Evolutionary conservation across 495 filamentous ascomycete genomes (phyloP).

Genomic region (Trichoderma reesei): DNA sequence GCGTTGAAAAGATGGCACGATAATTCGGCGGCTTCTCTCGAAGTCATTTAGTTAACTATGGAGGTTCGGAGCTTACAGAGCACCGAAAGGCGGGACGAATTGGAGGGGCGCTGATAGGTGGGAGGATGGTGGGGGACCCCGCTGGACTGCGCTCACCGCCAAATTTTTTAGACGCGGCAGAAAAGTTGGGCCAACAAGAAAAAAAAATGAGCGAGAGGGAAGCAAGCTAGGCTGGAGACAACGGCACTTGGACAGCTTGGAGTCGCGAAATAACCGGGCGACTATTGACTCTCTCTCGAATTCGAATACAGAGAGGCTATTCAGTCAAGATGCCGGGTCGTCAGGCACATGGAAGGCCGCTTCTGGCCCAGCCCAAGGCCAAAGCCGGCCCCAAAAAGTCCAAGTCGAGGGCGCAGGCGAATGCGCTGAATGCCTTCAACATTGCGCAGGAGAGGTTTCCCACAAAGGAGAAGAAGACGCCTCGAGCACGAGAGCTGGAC

Average conservation of each 20-base stretch:
- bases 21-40: background rate
- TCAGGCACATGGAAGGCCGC: conserved; percentile 48
- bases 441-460: conserved; percentile 59
- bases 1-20: background rate
- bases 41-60: conserved; percentile 1
- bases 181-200: conserved; percentile 5
- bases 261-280: background rate
- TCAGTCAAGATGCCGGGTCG: conserved; percentile 53
- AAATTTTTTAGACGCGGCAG: conserved; percentile 12
- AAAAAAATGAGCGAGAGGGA: background rate
- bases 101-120: conserved; percentile 8
- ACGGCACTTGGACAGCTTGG: background rate
- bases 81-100: background rate
- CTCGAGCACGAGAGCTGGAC: conserved; percentile 36
- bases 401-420: conserved; percentile 36
- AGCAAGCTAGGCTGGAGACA: background rate
- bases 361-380: conserved; percentile 36
- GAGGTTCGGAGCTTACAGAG: background rate
- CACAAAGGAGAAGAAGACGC: conserved; percentile 26
- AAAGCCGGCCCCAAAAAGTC: conserved; percentile 33
- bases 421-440: conserved; percentile 72
- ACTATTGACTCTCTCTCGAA: background rate
- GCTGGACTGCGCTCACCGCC: conserved; percentile 1
- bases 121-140: background rate
- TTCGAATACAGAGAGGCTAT: background rate